Evolutionary conservation across 176 grass and related monocot genomes (phyloP).

Genomic region (Thalia dealbata): DNA sequence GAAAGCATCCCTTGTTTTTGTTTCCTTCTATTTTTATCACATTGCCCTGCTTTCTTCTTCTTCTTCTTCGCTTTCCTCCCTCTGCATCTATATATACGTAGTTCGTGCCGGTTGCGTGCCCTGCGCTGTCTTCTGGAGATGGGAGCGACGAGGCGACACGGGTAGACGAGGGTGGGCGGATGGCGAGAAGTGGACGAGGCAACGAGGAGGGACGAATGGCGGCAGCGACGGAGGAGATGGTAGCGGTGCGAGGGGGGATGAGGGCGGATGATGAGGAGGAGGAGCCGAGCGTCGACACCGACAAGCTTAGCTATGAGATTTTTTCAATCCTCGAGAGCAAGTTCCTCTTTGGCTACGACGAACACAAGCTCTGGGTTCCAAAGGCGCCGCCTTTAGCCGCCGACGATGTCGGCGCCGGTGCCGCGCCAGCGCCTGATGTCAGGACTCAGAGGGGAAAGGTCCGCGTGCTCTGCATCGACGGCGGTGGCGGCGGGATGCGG

Average conservation of each 20-base stretch:
- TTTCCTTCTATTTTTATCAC: neutral
- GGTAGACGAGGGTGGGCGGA: neutral
- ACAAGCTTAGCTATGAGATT: slow-evolving; percentile 98
- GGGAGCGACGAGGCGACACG: neutral
- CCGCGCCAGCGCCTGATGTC: slow-evolving; percentile 4
- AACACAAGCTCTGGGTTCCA: slow-evolving; percentile 29
- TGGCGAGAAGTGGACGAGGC: neutral
- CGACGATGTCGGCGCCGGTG: slow-evolving; percentile 12
- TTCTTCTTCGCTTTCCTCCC: neutral
- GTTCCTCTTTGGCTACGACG: slow-evolving; percentile 92
- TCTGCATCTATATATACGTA: neutral
- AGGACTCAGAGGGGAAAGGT: slow-evolving; percentile 74
- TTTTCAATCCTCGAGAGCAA: slow-evolving; percentile 99
- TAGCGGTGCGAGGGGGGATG: neutral
- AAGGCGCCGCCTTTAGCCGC: slow-evolving; percentile 35
- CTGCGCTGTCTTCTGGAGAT: neutral
- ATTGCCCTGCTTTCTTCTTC: neutral
- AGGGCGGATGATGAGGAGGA: neutral
- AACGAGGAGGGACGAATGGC: slow-evolving; percentile 27
- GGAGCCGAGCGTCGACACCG: slow-evolving; percentile 45
- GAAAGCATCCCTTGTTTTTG: neutral
- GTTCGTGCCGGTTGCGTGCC: neutral
- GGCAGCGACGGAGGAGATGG: slow-evolving; percentile 45
- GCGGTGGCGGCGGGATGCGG: slow-evolving; percentile 54
- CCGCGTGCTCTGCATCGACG: slow-evolving; percentile 82